These are phyloP conservation scores for Ettlia oleoabundans DNA, from an alignment of 139 green algal genomes.

Conservation along the genomic window DNA sequence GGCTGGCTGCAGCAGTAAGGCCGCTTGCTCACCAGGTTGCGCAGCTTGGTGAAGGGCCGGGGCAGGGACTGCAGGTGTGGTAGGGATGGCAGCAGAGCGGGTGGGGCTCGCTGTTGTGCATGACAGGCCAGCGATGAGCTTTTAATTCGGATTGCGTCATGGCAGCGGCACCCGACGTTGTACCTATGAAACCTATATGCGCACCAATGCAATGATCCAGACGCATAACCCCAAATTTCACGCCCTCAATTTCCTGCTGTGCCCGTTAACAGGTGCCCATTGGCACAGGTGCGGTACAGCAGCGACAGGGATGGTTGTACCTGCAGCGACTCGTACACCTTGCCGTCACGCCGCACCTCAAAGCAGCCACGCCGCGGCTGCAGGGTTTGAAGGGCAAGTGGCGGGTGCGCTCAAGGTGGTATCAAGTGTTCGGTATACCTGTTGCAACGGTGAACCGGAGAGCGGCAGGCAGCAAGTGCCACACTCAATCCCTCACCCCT, in stretches of 20 bases:
- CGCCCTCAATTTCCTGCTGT: not conserved
- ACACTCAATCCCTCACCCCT: no score
- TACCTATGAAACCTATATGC: no score
- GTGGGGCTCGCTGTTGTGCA: not conserved
- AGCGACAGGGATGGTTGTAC: not conserved
- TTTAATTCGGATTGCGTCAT: not conserved
- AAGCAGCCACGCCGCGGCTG: constrained; percentile 27
- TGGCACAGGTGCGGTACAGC: not conserved
- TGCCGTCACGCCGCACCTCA: constrained; percentile 31
- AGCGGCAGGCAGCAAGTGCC: no score
- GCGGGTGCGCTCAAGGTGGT: no score
- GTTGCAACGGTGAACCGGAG: no score
- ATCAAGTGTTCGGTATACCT: no score
- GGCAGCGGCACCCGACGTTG: no score
- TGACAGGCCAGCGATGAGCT: not conserved
- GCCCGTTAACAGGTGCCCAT: not conserved
- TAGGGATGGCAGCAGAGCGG: no score
- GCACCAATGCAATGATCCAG: no score
- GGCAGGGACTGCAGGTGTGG: constrained; percentile 17
- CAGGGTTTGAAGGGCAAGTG: not conserved
- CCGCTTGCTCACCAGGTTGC: no score
- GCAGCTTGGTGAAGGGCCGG: constrained; percentile 37
- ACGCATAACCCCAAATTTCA: no score
- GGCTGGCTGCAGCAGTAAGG: no score
- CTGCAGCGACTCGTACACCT: constrained; percentile 20